Conservation (phyloP, 495 filamentous ascomycete genomes). For the Lophiotrema nucula region DNA sequence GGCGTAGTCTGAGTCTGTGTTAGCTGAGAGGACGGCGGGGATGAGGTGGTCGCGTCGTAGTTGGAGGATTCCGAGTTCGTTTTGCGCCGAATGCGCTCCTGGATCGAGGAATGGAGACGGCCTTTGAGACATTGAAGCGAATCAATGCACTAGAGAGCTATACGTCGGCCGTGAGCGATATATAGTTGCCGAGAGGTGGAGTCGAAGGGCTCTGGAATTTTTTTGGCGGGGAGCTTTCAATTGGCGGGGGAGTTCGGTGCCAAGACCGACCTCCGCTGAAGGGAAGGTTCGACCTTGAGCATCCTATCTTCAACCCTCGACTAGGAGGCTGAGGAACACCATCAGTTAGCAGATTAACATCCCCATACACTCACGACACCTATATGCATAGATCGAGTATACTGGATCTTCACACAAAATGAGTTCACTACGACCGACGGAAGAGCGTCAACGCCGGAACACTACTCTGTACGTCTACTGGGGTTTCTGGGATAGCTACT, state of each 20-base stretch:
- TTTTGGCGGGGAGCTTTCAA: neutral
- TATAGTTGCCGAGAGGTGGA: neutral
- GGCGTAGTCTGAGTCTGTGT: conserved; percentile 28
- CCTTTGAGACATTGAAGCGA: conserved; percentile 4
- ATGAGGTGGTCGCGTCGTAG: conserved; percentile 78
- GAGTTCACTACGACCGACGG: too few relatives aligned
- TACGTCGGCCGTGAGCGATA: neutral
- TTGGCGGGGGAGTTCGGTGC: conserved; percentile 24
- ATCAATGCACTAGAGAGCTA: neutral
- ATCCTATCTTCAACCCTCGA: conserved; percentile 31
- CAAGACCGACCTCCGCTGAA: too few relatives aligned
- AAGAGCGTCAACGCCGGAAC: too few relatives aligned
- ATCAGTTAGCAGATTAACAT: too few relatives aligned
- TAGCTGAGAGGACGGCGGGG: conserved; percentile 61
- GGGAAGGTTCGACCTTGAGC: conserved; percentile 18
- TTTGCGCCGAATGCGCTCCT: conserved; percentile 52
- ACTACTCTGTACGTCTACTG: too few relatives aligned
- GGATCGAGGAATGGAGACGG: conserved; percentile 72
- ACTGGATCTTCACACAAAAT: too few relatives aligned
- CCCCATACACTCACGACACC: too few relatives aligned
- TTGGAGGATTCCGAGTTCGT: conserved; percentile 72
- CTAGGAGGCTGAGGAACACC: too few relatives aligned
- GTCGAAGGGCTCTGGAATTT: neutral
- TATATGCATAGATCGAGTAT: too few relatives aligned
- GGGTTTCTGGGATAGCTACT: too few relatives aligned